Conservation (phyloP, 2,329 filamentous ascomycete species). For the Venturia asperata region DNA sequence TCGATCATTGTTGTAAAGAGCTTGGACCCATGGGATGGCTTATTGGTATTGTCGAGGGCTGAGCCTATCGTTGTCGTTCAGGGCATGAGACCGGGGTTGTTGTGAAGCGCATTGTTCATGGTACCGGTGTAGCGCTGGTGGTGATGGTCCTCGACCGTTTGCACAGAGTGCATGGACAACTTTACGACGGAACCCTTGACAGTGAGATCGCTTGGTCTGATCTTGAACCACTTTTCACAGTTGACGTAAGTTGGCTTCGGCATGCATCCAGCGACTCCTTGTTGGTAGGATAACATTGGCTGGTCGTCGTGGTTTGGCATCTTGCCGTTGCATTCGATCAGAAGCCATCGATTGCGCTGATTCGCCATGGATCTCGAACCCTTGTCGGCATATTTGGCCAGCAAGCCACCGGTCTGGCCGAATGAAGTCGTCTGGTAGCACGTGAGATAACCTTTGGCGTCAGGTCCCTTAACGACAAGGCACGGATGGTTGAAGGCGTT, state of each 20-base stretch:
- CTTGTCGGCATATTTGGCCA: background rate
- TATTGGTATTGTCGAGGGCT: background rate
- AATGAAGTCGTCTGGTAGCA: background rate
- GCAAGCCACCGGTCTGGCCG: background rate
- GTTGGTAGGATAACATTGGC: background rate
- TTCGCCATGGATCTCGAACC: background rate
- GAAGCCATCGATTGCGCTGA: slow-evolving; percentile 9
- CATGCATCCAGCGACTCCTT: background rate
- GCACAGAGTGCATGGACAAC: background rate
- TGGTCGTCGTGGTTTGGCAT: background rate
- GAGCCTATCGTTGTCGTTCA: background rate
- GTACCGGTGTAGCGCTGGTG: background rate
- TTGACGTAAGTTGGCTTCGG: background rate
- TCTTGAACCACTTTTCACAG: slow-evolving; percentile 1
- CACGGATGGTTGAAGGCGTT: slow-evolving; percentile 1
- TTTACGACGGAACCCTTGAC: background rate
- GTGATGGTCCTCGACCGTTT: background rate
- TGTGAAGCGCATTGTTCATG: background rate
- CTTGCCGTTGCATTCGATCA: background rate
- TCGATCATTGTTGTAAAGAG: background rate
- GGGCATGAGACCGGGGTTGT: background rate
- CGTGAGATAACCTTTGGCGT: background rate
- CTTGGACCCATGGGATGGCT: background rate
- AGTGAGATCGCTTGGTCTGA: background rate
- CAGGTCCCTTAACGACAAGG: background rate